Base-by-base conservation (phyloP, 805 yeast species). In the Naumovozyma castellii region DNA sequence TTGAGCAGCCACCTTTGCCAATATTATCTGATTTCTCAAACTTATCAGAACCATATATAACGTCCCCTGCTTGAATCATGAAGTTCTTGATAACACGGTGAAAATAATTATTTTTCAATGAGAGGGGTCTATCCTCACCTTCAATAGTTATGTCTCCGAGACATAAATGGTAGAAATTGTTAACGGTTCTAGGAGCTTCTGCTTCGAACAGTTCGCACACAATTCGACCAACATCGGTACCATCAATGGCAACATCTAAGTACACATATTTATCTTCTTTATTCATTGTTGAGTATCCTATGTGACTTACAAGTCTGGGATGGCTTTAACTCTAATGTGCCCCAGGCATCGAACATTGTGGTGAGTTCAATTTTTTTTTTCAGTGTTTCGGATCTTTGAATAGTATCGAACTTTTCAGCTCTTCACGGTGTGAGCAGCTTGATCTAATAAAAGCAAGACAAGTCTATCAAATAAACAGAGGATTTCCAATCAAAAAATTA, bases 51-150 rank as follows among this genome's bases (percentile, higher is more conserved):
- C 75, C 76, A 52, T 66, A 57, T 1, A 60, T 54, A 2, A 72
- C 52, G 52, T 79, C 84, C 31, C 88, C 88, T 3, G 76, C 78
- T 56, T 81, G 88, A 14, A 82, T 61, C 67, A 80, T 74, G 52
- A 83, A 83, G 54, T 78, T 82, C 51, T 73, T 77, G 38, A 82
- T 65, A 2, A 80, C 74, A 40, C 84, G 65, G 49, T 79, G 82
- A 56, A 84, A 79, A 31, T 58, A 63, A 32, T 70, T 73, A 16
- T 64, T 55, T 43, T 69, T 65, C 41, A 65, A 73, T 1, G 66
- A 48, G 14, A 69, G 49, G 4, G 36, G 39, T 14, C 46, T 43
- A 4, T 48, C 41, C 4, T 48, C 44, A 5, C 55, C 61, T 18
- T 50, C 44, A 5, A 47, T 42, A 1, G 48, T 46, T 4, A 48